Evolutionary conservation across 768 basidiomycete genomes (phyloP).

Genomic region (Mycena belliarum): DNA sequence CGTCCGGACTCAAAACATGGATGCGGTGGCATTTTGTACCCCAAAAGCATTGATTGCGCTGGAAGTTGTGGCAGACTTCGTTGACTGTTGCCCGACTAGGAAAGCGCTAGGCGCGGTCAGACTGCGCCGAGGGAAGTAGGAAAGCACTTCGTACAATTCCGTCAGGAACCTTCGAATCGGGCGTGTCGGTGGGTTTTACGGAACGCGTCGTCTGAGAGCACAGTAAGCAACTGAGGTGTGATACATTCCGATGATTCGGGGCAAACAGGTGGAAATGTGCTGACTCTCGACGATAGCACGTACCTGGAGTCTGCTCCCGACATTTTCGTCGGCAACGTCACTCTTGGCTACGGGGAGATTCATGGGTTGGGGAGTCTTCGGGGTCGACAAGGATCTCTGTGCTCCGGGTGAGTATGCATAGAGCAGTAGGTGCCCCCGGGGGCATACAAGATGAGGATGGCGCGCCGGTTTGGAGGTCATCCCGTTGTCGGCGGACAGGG

Average conservation of each 20-base stretch:
- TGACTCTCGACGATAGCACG: not conserved
- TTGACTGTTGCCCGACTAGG: slow-evolving; percentile 3
- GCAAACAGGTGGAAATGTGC: too few relatives aligned
- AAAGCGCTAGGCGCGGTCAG: not conserved
- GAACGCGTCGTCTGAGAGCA: not conserved
- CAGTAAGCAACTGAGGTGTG: not conserved
- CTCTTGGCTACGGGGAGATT: not conserved
- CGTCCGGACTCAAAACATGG: not conserved
- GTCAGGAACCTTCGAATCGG: not conserved
- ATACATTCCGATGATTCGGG: too few relatives aligned
- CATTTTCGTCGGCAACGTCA: not conserved
- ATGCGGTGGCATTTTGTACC: slow-evolving; percentile 8
- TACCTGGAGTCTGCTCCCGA: not conserved
- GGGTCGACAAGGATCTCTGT: not conserved
- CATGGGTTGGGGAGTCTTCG: not conserved
- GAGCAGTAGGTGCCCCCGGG: not conserved
- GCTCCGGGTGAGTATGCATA: not conserved
- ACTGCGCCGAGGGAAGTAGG: not conserved
- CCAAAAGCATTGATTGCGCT: slow-evolving; percentile 14
- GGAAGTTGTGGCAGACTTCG: slow-evolving; percentile 36
- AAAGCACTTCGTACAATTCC: not conserved
- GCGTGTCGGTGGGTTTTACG: not conserved
- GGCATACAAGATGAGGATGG: slow-evolving; percentile 1
- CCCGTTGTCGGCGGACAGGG: not conserved
- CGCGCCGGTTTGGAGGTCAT: not conserved